phyloP scores from a whole-genome alignment of 2,329 filamentous ascomycete species.

The Diaporthe capsici region DNA sequence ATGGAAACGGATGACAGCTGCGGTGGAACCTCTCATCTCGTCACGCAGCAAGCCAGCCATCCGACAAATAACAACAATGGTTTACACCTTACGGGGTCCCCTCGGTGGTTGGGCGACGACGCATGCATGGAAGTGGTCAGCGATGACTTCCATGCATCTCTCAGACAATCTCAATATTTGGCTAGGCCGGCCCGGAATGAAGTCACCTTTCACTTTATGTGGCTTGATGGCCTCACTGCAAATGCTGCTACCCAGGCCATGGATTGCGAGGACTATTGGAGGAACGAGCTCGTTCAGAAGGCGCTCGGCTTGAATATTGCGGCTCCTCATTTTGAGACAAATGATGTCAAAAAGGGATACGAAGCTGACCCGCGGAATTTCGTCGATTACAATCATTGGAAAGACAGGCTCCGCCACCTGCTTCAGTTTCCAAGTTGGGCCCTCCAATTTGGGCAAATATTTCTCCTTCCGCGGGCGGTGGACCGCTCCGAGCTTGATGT shows the following conservation, averaged over 20 bases:
- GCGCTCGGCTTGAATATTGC: neutral
- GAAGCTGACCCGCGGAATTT: neutral
- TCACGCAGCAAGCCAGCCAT: neutral
- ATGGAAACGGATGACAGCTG: constrained; percentile 11
- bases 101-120: neutral
- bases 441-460: neutral
- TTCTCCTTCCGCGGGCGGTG: neutral
- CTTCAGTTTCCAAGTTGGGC: neutral
- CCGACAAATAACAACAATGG: neutral
- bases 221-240: neutral
- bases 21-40: neutral
- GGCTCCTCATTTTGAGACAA: neutral
- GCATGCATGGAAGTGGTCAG: neutral
- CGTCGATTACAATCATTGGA: neutral
- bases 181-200: neutral
- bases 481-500: too few species aligned
- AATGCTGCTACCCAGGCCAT: neutral
- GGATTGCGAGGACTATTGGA: neutral
- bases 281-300: too few species aligned
- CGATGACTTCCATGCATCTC: neutral
- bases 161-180: neutral
- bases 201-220: neutral
- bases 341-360: neutral
- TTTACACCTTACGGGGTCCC: too few species aligned
- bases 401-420: neutral